A percentile compares a stretch with the other conserved stretches of the same genome.
These are phyloP conservation scores for Puccinia triticina DNA, from an alignment of 1,284 basidiomycete genomes.

Conservation along the genomic window DNA sequence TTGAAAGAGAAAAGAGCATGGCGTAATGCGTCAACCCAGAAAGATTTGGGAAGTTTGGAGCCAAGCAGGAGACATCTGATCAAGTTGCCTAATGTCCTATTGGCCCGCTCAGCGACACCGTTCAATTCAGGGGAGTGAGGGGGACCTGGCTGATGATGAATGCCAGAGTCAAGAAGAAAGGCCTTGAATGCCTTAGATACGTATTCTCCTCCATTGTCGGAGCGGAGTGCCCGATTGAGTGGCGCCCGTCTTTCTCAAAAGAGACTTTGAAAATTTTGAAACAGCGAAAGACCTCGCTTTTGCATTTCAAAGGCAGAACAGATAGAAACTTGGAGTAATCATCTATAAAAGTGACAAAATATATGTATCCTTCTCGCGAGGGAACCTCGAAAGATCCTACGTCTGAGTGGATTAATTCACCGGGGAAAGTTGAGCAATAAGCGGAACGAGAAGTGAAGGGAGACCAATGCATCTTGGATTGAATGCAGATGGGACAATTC, in stretches of 20 bases:
- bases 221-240: neutral
- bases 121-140: constrained; percentile 25
- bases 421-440: neutral
- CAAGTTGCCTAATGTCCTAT: neutral
- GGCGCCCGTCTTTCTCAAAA: constrained; percentile 55
- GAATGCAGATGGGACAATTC: neutral
- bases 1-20: neutral
- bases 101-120: constrained; percentile 17
- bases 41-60: neutral
- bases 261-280: too few species aligned
- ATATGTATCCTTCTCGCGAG: too few species aligned
- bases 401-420: constrained; percentile 17
- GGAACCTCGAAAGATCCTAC: neutral
- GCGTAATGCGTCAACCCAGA: too few species aligned
- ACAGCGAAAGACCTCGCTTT: constrained; percentile 60
- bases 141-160: neutral
- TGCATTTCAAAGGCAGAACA: too few species aligned
- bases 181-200: neutral
- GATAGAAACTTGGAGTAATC: too few species aligned
- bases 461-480: neutral
- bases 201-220: neutral
- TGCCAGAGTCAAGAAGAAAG: neutral
- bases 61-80: neutral
- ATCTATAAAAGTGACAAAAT: too few species aligned
- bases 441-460: neutral